phyloP scores from a whole-genome alignment of 805 yeast genomes.

The Saturnispora kantuleensis region DNA sequence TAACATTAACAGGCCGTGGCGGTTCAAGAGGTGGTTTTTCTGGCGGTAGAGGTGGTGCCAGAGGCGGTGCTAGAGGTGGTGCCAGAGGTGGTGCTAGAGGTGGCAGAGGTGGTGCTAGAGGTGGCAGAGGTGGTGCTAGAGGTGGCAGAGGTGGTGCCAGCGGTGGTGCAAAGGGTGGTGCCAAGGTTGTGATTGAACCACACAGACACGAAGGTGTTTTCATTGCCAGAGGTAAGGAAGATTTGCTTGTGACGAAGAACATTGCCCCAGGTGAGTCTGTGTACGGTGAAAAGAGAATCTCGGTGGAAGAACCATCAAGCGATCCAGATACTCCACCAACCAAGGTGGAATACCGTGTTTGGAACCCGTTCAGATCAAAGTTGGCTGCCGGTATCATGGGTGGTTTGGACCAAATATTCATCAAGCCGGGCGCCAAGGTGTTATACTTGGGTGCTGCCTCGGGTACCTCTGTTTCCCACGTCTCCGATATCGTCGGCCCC shows the following conservation, averaged over 20 bases:
- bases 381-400: conserved; percentile 99
- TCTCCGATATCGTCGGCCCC: conserved; percentile 97
- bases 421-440: conserved; percentile 97
- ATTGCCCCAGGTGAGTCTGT: conserved; percentile 97
- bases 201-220: conserved; percentile 98
- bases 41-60: conserved; percentile 41
- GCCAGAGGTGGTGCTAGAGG: conserved; percentile 43
- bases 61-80: conserved; percentile 38
- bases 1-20: conserved; percentile 16
- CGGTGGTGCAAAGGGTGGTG: conserved; percentile 85
- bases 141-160: conserved; percentile 60
- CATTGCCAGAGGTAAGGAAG: conserved; percentile 99
- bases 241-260: conserved; percentile 93
- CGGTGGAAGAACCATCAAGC: conserved; percentile 85
- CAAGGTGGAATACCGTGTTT: conserved; percentile 96
- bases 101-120: conserved; percentile 40
- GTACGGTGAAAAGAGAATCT: conserved; percentile 94
- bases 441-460: conserved; percentile 98
- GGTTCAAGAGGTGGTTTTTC: conserved; percentile 34
- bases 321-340: conserved; percentile 86
- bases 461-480: conserved; percentile 98
- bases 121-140: conserved; percentile 49
- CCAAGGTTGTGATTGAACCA: conserved; percentile 95
- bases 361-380: conserved; percentile 99
- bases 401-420: conserved; percentile 95